Evolutionary conservation across 2,329 filamentous ascomycete genomes (phyloP), one percentile per base, ranked within the genome.

Genomic region (Bipolaris zeicola): DNA sequence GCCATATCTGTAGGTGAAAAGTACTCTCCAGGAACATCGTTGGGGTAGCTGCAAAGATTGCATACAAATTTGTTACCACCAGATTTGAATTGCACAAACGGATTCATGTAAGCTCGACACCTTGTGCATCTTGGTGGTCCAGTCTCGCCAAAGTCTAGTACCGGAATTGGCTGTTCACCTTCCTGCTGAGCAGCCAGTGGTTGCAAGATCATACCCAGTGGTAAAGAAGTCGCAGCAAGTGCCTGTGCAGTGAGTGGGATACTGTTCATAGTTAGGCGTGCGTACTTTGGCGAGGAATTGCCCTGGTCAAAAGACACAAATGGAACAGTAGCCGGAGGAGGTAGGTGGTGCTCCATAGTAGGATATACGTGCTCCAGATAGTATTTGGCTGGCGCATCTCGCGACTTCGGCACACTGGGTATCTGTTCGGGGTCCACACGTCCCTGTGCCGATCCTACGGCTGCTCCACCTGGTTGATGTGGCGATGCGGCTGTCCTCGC

Each of bases 51-150:
- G 80, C 95, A 99, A 79, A 99, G 91, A 73, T 99, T 99, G 81
- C 95, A 99, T 50, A 96, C 92, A 74, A 96, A 96, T 75, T 96
- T 96, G 79, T 94, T 96, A 55, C 95, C 95, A 36, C 94, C 94
- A 14, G 90, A 89, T 57, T 90, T 86, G 83, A 99, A 99, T 72
- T 93, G 90, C 95, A 99, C 98, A 75, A 99, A 99, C 1, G 95
- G 95, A 72, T 99, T 99, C 79, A 99, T 96, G 78, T 99, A 99
- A 13, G 94, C 90, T 72, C 95, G 86, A 80, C 95, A 99, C 78
- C 95, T 85, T 68, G 91, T 87, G 78, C 95, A 99, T 75, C 95
- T 86, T 20, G 95, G 95, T 38, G 95, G 95, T 0, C 95, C 95
- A 37, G 81, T 80, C 39, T 97, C 92, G 46, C 95, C 95, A 82